Conservation (phyloP, 1,139 yeast genomes). For the Zygosaccharomyces pseudobailii region DNA sequence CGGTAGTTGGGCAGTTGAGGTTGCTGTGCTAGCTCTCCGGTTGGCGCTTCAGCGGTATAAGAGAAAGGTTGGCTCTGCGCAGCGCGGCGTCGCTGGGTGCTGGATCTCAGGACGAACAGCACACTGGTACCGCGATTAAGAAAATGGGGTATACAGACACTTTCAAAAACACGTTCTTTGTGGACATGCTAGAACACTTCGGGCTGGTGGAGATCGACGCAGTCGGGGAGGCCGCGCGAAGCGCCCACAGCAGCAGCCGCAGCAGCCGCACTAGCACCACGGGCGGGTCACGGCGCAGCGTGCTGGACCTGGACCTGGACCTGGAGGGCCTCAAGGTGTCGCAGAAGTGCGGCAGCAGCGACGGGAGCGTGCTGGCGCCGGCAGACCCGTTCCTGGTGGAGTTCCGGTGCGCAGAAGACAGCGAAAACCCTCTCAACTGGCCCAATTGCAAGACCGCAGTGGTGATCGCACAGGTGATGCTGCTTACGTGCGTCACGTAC, state of each 20-base stretch:
- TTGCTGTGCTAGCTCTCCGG: too few relatives aligned
- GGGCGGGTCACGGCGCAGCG: background rate
- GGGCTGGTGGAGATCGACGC: background rate
- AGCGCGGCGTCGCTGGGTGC: too few relatives aligned
- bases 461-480: constrained; percentile 40
- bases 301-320: background rate
- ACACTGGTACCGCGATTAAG: too few relatives aligned
- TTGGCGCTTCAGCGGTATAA: background rate
- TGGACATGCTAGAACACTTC: background rate
- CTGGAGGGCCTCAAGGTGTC: background rate
- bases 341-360: background rate
- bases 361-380: background rate
- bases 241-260: background rate
- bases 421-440: constrained; percentile 59
- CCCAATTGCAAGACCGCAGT: constrained; percentile 38
- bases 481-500: constrained; percentile 51
- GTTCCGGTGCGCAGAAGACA: constrained; percentile 40
- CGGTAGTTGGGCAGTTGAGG: background rate
- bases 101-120: too few relatives aligned
- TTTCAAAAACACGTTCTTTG: constrained; percentile 1
- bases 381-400: constrained; percentile 16
- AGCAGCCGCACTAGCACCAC: background rate
- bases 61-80: background rate
- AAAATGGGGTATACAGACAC: background rate
- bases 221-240: background rate